Evolutionary conservation across 345 rosid species (phyloP), one percentile per base, ranked within the genome.

Genomic region (Crucihimalaya himalaica): DNA sequence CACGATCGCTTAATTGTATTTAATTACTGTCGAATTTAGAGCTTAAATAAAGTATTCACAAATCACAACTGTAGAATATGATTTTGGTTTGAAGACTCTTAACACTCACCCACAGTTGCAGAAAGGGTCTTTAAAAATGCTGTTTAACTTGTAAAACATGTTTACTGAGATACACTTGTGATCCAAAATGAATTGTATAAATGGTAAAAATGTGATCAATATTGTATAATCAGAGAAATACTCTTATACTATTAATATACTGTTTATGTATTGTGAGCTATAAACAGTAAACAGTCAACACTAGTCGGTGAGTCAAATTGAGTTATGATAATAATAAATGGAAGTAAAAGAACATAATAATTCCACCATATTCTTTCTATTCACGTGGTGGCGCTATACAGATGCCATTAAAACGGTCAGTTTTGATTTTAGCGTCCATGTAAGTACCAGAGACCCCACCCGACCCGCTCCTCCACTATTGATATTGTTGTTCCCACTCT

Each of bases 371-470:
- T 13, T 40, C 5, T 12, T 12, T 4, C 34, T 31, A 11, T 62
- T 43, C 80, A 77, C 72, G 76, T 77, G 80, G 55, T 70, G 76
- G 76, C 53, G 76, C 66, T 6, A 42, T 31, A 57, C 8, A 57
- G 43, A 29, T 47, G 43, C 73, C 77, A 78, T 66, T 40, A 66
- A 78, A 78, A 78, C 81, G 81, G 81, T 66, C 34, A 72, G 64
- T 78, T 64, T 71, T 48, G 76, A 61, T 60, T 39, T 43, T 70
- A 28, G 66, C 72, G 70, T 66, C 79, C 51, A 67, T 23, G 34
- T 27, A 8, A 34, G n/a, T 1, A 71, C 9, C 37, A 56, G 78
- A 65, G 78, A 65, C 65, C 81, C 78, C 68, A 80, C 70, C 52
- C 74, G 78, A 81, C 77, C 73, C 35, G 62, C 76, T 70, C 71